Conservation (phyloP, 2,329 filamentous ascomycete species). For the Fusarium sarcochroum region DNA sequence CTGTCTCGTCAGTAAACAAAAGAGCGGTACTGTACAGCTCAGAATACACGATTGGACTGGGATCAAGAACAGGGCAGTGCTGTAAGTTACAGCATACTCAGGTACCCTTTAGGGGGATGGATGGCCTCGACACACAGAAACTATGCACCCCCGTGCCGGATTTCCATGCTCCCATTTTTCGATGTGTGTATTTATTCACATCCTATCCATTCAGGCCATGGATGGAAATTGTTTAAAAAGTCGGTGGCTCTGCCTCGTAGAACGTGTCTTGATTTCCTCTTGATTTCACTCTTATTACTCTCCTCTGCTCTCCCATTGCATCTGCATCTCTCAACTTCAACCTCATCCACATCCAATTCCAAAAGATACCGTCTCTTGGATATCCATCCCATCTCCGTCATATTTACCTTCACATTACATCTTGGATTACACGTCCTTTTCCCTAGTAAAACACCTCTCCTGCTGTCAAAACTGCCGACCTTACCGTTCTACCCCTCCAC, state of each 20-base stretch:
- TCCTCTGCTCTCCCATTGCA: not conserved
- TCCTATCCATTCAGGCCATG: not conserved
- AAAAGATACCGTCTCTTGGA: not conserved
- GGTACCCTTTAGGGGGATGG: conserved; percentile 18
- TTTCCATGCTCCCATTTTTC: conserved; percentile 31
- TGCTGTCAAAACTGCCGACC: conserved; percentile 14
- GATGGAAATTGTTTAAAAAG: conserved; percentile 37
- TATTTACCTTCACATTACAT: not conserved
- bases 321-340: not conserved
- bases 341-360: not conserved
- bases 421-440: conserved; percentile 14
- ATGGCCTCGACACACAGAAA: not conserved
- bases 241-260: conserved; percentile 31
- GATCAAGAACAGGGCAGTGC: conserved; percentile 25
- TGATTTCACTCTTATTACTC: conserved; percentile 2
- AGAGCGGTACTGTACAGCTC: conserved; percentile 22
- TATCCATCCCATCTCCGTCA: not conserved
- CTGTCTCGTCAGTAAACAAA: not conserved
- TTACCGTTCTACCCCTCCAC: conserved; percentile 35
- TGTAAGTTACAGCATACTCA: conserved; percentile 21
- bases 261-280: conserved; percentile 3
- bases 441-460: not conserved
- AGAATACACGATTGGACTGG: conserved; percentile 19
- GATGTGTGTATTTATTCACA: conserved; percentile 28
- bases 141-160: conserved; percentile 16